phyloP scores from a whole-genome alignment of 2,329 filamentous ascomycete genomes.

The Sporothrix luriei region DNA sequence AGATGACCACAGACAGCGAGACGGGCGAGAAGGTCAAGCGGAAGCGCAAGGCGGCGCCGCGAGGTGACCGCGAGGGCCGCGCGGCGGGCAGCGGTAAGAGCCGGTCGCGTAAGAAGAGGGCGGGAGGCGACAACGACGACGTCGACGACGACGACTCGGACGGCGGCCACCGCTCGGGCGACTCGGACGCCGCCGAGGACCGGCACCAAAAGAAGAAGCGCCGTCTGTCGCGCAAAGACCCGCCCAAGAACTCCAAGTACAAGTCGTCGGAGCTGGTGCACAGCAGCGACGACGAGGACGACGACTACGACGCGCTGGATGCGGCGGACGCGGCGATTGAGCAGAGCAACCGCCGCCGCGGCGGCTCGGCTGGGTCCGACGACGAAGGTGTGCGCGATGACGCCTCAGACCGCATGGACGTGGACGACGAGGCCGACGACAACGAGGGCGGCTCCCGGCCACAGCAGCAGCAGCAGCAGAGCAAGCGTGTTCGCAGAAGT shows the following conservation, averaged over 20 bases:
- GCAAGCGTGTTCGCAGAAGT: conserved; percentile 31
- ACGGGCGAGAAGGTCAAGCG: conserved; percentile 80
- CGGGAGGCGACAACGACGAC: conserved; percentile 41
- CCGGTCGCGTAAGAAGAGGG: conserved; percentile 50
- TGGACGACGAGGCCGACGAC: conserved; percentile 44
- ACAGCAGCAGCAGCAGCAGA: conserved; percentile 33
- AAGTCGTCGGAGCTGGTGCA: conserved; percentile 85
- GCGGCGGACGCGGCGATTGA: conserved; percentile 46
- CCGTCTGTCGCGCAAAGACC: conserved; percentile 53
- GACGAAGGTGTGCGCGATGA: conserved; percentile 42
- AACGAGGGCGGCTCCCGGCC: conserved; percentile 33
- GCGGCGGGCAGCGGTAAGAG: conserved; percentile 36
- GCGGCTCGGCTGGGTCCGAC: conserved; percentile 31
- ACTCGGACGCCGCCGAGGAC: conserved; percentile 51
- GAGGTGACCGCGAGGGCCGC: conserved; percentile 41
- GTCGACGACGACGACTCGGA: conserved; percentile 54
- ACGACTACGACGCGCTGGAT: conserved; percentile 38
- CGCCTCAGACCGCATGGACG: conserved; percentile 55
- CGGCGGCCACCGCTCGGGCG: conserved; percentile 49
- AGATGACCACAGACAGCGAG: conserved; percentile 79
- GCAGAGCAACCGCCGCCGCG: conserved; percentile 38
- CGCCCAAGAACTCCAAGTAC: conserved; percentile 63
- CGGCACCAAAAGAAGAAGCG: conserved; percentile 65
- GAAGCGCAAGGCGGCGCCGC: conserved; percentile 63
- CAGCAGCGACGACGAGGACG: conserved; percentile 65